phyloP scores from a whole-genome alignment of 495 filamentous ascomycete genomes.

The Neurospora cerealis region DNA sequence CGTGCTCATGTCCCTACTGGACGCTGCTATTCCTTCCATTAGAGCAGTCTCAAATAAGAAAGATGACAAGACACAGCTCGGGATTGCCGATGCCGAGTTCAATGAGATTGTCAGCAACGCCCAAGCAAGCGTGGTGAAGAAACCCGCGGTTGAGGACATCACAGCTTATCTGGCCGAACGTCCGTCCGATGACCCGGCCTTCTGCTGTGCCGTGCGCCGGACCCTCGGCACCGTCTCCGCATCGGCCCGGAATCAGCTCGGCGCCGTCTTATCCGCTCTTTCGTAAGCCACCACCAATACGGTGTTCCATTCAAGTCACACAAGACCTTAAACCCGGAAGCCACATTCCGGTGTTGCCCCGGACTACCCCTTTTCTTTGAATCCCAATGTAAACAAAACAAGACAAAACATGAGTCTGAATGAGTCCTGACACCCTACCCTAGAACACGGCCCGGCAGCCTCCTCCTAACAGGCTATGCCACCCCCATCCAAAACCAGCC shows the following conservation, averaged over 20 bases:
- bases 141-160: conserved; percentile 19
- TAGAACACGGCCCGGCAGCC: conserved; percentile 59
- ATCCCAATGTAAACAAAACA: not conserved
- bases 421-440: not conserved
- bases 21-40: conserved; percentile 27
- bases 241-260: conserved; percentile 17
- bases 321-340: not conserved
- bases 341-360: not conserved
- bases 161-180: conserved; percentile 25
- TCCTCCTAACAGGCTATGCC: conserved; percentile 55
- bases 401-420: not conserved
- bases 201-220: conserved; percentile 12
- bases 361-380: not conserved
- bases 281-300: conserved; percentile 6
- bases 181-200: conserved; percentile 15
- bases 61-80: conserved; percentile 16
- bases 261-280: conserved; percentile 16
- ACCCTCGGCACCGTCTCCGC: conserved; percentile 15
- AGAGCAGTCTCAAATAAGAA: conserved; percentile 13
- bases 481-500: conserved; percentile 55
- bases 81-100: conserved; percentile 16
- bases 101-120: conserved; percentile 12
- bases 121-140: conserved; percentile 11
- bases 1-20: conserved; percentile 22
- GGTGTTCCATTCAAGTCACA: not conserved